Percentiles rank a stretch among this genome's conserved stretches.
Conservation (phyloP, 345 rosid species). For the Eucalyptus regnans region DNA sequence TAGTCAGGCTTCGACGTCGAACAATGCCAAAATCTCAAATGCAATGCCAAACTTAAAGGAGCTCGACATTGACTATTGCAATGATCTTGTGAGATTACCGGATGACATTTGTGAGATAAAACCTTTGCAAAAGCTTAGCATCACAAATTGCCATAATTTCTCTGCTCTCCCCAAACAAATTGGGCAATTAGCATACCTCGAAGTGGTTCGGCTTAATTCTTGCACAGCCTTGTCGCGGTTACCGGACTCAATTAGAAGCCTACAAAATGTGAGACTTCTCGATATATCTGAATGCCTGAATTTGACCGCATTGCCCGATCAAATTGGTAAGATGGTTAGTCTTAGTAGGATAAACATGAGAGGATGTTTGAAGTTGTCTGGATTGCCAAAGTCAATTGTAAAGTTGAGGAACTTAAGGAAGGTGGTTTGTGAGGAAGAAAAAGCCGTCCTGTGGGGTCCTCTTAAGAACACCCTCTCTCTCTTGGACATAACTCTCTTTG, state of each 20-base stretch:
- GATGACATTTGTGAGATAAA: conserved; percentile 10
- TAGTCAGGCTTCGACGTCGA: conserved; percentile 7
- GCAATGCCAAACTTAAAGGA: conserved; percentile 25
- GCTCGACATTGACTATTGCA: conserved; percentile 37
- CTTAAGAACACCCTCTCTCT: neutral
- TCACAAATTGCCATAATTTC: conserved; percentile 5
- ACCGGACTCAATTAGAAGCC: conserved; percentile 25
- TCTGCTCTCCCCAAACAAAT: conserved; percentile 21
- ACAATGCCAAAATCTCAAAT: neutral
- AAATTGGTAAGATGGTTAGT: neutral
- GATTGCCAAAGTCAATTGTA: conserved; percentile 19
- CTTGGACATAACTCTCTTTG: neutral
- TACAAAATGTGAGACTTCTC: conserved; percentile 15
- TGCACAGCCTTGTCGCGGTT: conserved; percentile 25
- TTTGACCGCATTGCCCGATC: neutral
- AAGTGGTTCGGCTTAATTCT: conserved; percentile 30
- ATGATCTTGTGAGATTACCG: conserved; percentile 25
- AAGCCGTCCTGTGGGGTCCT: conserved; percentile 21
- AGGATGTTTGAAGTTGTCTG: neutral
- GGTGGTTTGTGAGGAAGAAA: conserved; percentile 49
- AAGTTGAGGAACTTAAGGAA: conserved; percentile 14
- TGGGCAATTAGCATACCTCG: conserved; percentile 7
- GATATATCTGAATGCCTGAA: neutral
- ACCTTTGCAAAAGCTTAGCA: neutral
- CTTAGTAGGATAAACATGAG: too few species aligned